These are phyloP conservation scores for Fusarium sp. DNA, from an alignment of 2,329 filamentous ascomycete genomes.

Conservation along the genomic window DNA sequence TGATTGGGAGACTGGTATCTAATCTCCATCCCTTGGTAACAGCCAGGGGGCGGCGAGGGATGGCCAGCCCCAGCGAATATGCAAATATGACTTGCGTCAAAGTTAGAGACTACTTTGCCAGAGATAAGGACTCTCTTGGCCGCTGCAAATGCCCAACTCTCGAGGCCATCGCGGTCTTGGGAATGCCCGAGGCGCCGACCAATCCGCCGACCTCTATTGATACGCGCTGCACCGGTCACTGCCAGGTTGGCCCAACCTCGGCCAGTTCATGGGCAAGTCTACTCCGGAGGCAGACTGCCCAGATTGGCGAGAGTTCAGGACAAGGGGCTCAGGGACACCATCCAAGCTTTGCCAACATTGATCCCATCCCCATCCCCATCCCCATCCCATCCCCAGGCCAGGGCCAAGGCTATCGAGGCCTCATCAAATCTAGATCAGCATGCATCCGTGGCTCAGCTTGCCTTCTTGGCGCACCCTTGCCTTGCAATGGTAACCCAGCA, in stretches of 20 bases:
- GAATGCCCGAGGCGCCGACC: background rate
- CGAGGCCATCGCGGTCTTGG: background rate
- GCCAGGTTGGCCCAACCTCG: background rate
- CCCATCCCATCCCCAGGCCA: background rate
- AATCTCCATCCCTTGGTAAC: slow-evolving; percentile 40
- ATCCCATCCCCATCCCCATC: background rate
- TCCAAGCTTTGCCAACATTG: background rate
- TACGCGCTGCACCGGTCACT: background rate
- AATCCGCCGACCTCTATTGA: background rate
- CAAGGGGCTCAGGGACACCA: background rate
- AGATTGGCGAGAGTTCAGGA: background rate
- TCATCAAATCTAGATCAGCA: slow-evolving; percentile 13
- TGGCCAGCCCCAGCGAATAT: slow-evolving; percentile 32
- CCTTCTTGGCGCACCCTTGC: slow-evolving; percentile 9
- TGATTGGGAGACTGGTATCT: slow-evolving; percentile 45
- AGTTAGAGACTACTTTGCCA: slow-evolving; percentile 1
- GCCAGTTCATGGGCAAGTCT: background rate
- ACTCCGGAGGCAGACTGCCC: background rate
- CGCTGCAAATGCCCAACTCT: background rate
- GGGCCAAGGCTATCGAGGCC: slow-evolving; percentile 4
- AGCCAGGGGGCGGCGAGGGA: slow-evolving; percentile 32
- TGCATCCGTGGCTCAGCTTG: background rate
- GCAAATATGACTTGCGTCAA: slow-evolving; percentile 31
- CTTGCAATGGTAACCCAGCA: slow-evolving; percentile 14
- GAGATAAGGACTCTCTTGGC: slow-evolving; percentile 18